Percentiles rank a stretch among this genome's conserved stretches.
Evolutionary conservation across 1,139 yeast species (phyloP).

Genomic region (Nakaseomyces sp.): DNA sequence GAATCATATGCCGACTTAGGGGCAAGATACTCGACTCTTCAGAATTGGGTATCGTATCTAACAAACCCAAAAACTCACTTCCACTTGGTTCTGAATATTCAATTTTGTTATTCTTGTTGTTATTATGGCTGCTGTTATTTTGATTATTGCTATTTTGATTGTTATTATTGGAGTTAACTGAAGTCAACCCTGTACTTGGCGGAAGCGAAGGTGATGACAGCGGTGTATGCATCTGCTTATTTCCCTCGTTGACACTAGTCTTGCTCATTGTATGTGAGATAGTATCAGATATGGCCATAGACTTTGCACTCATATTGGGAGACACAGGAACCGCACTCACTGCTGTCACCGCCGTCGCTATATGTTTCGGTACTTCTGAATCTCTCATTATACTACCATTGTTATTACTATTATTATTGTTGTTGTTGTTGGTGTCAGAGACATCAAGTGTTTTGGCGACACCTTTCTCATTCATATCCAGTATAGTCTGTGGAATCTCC

Average conservation of each 20-base stretch:
- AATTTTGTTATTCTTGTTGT: not conserved
- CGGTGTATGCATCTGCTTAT: not conserved
- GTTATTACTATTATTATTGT: not conserved
- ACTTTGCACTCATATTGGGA: conserved; percentile 1
- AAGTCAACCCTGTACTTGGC: not conserved
- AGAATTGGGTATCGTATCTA: not conserved
- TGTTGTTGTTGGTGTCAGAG: not conserved
- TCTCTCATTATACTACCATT: too few relatives aligned
- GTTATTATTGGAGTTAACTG: not conserved
- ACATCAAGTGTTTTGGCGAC: not conserved
- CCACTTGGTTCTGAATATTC: not conserved
- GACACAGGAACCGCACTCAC: not conserved
- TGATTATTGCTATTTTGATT: not conserved
- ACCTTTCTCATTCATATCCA: not conserved
- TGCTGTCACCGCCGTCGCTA: not conserved
- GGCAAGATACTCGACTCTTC: not conserved
- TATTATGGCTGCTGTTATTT: not conserved
- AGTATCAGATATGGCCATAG: not conserved
- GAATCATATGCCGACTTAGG: conserved; percentile 8
- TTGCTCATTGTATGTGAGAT: not conserved
- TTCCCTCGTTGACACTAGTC: not conserved
- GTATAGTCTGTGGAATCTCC: not conserved
- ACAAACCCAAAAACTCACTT: not conserved
- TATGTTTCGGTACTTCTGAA: not conserved
- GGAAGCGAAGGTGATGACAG: not conserved